These are phyloP conservation scores for Lentinula novae-zelandiae DNA, from an alignment of 1,284 basidiomycete genomes.

Conservation along the genomic window DNA sequence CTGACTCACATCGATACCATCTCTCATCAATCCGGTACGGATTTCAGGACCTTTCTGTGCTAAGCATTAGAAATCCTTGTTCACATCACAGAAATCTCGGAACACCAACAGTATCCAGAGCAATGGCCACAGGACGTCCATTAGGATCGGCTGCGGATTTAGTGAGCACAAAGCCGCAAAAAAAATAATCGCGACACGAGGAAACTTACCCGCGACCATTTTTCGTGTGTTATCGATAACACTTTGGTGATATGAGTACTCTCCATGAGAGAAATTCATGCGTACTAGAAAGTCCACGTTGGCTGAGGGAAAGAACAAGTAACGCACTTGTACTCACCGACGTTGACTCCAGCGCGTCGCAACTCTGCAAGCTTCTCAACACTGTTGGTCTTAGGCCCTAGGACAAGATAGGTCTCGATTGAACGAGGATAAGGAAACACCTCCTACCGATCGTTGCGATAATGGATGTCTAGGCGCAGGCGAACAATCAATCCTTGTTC, in stretches of 20 bases:
- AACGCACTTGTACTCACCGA: constrained; percentile 61
- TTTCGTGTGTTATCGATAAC: constrained; percentile 95
- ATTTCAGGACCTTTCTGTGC: constrained; percentile 97
- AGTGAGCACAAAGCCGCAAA: constrained; percentile 4
- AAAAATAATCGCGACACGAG: not conserved
- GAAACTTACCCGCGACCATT: constrained; percentile 65
- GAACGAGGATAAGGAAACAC: constrained; percentile 8
- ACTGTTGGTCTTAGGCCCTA: constrained; percentile 89
- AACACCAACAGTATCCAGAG: constrained; percentile 85
- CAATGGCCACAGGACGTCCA: constrained; percentile 95
- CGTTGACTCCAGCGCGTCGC: constrained; percentile 89
- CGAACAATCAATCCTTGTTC: constrained; percentile 7
- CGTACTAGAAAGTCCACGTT: constrained; percentile 57
- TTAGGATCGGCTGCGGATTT: constrained; percentile 46
- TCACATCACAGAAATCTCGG: constrained; percentile 10
- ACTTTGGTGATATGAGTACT: constrained; percentile 95
- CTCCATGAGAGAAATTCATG: constrained; percentile 98
- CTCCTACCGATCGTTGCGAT: constrained; percentile 91
- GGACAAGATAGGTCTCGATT: not conserved
- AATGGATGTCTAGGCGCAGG: constrained; percentile 73
- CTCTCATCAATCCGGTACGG: constrained; percentile 91
- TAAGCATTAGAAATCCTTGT: constrained; percentile 9
- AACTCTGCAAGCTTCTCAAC: constrained; percentile 83
- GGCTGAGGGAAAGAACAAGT: constrained; percentile 4
- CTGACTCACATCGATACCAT: constrained; percentile 74